phyloP scores from a whole-genome alignment of 257 asterid species.

The Scutellaria galericulata region DNA sequence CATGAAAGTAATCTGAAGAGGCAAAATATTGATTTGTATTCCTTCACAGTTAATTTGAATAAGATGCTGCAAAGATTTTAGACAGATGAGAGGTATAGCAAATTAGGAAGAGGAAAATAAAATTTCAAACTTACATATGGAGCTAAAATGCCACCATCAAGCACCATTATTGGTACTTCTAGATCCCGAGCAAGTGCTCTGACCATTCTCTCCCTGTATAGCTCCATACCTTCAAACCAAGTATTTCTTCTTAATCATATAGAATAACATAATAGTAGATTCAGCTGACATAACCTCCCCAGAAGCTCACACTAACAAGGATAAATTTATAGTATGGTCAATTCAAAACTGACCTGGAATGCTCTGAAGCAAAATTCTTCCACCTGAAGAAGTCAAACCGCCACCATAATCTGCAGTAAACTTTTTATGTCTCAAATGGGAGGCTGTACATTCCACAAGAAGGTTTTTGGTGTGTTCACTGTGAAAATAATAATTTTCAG shows the following conservation, averaged over 20 bases:
- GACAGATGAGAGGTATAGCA: conserved; percentile 5
- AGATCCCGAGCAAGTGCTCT: conserved; percentile 89
- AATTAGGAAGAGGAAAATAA: conserved; percentile 22
- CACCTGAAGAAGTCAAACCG: conserved; percentile 81
- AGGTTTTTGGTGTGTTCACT: conserved; percentile 76
- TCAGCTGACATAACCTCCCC: conserved; percentile 11
- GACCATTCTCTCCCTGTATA: conserved; percentile 94
- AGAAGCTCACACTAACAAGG: conserved; percentile 14
- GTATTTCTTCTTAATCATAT: conserved; percentile 31
- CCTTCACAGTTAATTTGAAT: neutral
- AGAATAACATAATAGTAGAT: conserved; percentile 10
- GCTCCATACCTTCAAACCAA: conserved; percentile 80
- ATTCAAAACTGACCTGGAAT: conserved; percentile 63
- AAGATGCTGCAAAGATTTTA: conserved; percentile 1
- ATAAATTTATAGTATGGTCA: neutral
- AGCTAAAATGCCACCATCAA: conserved; percentile 87
- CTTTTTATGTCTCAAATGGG: conserved; percentile 84
- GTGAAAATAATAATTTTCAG: conserved; percentile 47
- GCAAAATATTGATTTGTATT: conserved; percentile 12
- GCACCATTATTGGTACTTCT: conserved; percentile 84
- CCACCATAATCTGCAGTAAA: conserved; percentile 69
- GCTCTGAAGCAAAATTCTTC: conserved; percentile 89
- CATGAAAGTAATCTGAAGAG: conserved; percentile 5
- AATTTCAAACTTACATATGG: conserved; percentile 70
- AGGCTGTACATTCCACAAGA: conserved; percentile 88